Evolutionary conservation across 1,139 yeast genomes (phyloP).

Genomic region (Blastobotrys malaysiensis): DNA sequence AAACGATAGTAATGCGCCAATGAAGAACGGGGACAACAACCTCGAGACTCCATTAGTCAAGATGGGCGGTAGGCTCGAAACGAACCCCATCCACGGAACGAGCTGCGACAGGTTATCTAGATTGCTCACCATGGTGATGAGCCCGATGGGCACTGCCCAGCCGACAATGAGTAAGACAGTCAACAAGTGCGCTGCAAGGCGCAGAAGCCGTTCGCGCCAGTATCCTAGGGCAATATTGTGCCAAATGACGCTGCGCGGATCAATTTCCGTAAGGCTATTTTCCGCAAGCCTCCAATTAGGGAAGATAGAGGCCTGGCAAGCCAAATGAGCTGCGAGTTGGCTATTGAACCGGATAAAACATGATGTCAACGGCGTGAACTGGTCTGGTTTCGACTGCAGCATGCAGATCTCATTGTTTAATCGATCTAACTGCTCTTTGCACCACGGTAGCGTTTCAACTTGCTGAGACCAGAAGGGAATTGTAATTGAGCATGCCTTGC

Average conservation of each 20-base stretch:
- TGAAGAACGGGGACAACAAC: constrained; percentile 61
- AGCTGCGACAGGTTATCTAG: constrained; percentile 56
- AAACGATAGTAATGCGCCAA: constrained; percentile 62
- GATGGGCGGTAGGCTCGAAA: constrained; percentile 53
- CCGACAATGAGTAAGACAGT: constrained; percentile 55
- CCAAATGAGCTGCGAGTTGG: constrained; percentile 30
- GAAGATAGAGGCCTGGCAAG: constrained; percentile 26
- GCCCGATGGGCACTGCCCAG: constrained; percentile 86
- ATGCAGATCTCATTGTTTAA: constrained; percentile 24
- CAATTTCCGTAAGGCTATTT: constrained; percentile 18
- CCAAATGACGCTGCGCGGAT: constrained; percentile 31
- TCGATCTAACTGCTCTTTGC: constrained; percentile 23
- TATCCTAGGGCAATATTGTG: constrained; percentile 16
- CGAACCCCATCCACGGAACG: constrained; percentile 57
- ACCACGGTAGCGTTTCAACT: constrained; percentile 22
- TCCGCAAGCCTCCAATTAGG: constrained; percentile 6
- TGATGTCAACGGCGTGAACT: constrained; percentile 19
- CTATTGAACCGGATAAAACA: constrained; percentile 32
- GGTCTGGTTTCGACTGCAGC: constrained; percentile 18
- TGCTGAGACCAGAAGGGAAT: constrained; percentile 17
- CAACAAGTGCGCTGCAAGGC: constrained; percentile 47
- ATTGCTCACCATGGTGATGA: constrained; percentile 75
- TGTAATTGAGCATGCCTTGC: constrained; percentile 3
- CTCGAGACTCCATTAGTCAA: constrained; percentile 70
- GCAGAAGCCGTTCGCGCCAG: constrained; percentile 11